A percentile compares a stretch with the other conserved stretches of the same genome.
phyloP scores from a whole-genome alignment of 805 yeast genomes.

The Ogataea angusta region DNA sequence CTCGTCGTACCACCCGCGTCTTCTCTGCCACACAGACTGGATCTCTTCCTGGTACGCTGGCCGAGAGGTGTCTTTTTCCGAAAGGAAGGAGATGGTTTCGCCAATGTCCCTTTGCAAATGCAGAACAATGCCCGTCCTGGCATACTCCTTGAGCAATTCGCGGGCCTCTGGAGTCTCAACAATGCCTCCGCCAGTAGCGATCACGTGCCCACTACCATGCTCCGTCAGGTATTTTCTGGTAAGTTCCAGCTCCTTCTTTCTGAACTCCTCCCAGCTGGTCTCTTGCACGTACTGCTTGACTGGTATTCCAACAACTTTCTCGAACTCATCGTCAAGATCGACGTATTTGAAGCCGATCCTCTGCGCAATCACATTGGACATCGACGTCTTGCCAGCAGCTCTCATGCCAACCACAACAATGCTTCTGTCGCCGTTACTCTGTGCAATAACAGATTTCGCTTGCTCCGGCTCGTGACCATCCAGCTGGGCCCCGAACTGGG shows the following conservation, averaged over 20 bases:
- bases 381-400: constrained; percentile 92
- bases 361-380: constrained; percentile 75
- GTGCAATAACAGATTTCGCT: constrained; percentile 14
- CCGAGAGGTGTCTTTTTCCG: constrained; percentile 70
- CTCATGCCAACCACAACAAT: constrained; percentile 93
- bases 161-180: constrained; percentile 78
- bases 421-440: constrained; percentile 46
- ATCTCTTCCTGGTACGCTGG: constrained; percentile 86
- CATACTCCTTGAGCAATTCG: constrained; percentile 52
- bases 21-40: constrained; percentile 75
- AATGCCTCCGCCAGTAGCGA: constrained; percentile 96
- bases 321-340: constrained; percentile 77
- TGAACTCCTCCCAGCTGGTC: constrained; percentile 86
- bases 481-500: constrained; percentile 57
- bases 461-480: constrained; percentile 61
- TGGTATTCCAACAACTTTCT: constrained; percentile 44
- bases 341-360: constrained; percentile 63
- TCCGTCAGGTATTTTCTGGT: constrained; percentile 47
- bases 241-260: constrained; percentile 59
- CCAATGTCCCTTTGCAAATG: constrained; percentile 87
- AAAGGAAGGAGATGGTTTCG: constrained; percentile 72
- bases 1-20: constrained; percentile 75
- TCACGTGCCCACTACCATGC: constrained; percentile 50
- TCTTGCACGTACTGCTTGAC: constrained; percentile 60
- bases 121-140: constrained; percentile 66